A percentile compares a stretch with the other conserved stretches of the same genome.
Conservation (phyloP, 768 basidiomycete species). For the Boletus tylopilopsis region DNA sequence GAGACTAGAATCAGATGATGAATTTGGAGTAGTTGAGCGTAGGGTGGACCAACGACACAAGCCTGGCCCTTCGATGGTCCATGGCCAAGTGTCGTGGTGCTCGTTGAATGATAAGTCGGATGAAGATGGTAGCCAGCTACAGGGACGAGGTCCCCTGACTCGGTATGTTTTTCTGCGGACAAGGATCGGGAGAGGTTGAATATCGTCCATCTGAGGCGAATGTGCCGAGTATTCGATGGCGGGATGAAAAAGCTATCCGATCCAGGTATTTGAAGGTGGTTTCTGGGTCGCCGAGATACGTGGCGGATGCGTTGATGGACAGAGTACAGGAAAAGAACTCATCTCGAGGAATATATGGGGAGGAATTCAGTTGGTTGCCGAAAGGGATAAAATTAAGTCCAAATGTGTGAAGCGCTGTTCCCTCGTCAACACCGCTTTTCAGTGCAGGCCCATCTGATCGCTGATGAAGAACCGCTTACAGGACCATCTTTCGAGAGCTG, state of each 20-base stretch:
- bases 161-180: conserved; percentile 11
- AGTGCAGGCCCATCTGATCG: conserved; percentile 15
- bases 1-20: conserved; percentile 12
- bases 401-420: conserved; percentile 9
- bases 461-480: neutral
- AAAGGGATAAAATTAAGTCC: neutral
- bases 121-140: conserved; percentile 20
- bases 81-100: conserved; percentile 18
- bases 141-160: conserved; percentile 30
- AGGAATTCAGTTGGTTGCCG: conserved; percentile 2
- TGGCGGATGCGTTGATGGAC: conserved; percentile 8
- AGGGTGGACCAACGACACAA: conserved; percentile 15
- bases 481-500: neutral
- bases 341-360: conserved; percentile 21
- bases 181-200: conserved; percentile 3
- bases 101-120: conserved; percentile 14
- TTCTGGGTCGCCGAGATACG: neutral
- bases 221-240: neutral
- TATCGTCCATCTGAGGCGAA: conserved; percentile 11
- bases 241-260: neutral
- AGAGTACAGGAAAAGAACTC: neutral
- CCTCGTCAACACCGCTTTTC: conserved; percentile 17
- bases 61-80: conserved; percentile 4
- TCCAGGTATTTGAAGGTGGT: neutral
- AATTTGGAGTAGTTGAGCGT: conserved; percentile 13